These are phyloP conservation scores for Tricholoma saponaceum DNA, from an alignment of 768 basidiomycete genomes.

Conservation along the genomic window DNA sequence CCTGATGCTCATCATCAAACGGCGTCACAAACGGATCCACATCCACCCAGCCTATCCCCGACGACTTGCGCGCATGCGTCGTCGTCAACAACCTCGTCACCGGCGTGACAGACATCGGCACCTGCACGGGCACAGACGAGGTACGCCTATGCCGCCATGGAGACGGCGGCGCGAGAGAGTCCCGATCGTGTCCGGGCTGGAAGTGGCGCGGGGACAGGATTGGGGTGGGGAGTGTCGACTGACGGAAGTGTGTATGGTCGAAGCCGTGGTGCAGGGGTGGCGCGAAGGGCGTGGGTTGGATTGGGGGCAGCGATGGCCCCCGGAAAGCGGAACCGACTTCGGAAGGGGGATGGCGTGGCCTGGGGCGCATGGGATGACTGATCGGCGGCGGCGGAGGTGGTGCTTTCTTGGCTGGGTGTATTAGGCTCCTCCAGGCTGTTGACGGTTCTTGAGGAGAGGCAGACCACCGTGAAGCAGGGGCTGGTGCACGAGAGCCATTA, in stretches of 20 bases:
- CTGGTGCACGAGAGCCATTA: conserved; percentile 11
- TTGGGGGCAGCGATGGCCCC: conserved; percentile 13
- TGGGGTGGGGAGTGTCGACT: neutral
- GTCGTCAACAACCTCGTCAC: conserved; percentile 43
- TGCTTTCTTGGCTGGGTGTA: conserved; percentile 21
- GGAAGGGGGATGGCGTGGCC: conserved; percentile 28
- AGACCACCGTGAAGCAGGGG: conserved; percentile 30
- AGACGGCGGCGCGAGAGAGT: neutral
- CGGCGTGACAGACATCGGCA: conserved; percentile 26
- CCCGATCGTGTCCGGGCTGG: neutral
- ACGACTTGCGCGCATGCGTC: conserved; percentile 37
- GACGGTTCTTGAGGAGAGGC: conserved; percentile 28
- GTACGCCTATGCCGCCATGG: conserved; percentile 19
- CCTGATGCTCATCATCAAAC: conserved; percentile 66
- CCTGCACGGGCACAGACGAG: conserved; percentile 18
- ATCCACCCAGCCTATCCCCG: conserved; percentile 12
- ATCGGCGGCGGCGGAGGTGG: conserved; percentile 15
- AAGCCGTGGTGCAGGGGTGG: conserved; percentile 30
- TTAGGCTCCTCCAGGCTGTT: conserved; percentile 28
- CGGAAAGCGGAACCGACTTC: conserved; percentile 27
- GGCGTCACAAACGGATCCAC: conserved; percentile 69
- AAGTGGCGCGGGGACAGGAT: neutral
- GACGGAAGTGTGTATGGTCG: conserved; percentile 14
- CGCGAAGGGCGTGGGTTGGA: conserved; percentile 18
- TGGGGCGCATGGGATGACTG: conserved; percentile 25